Evolutionary conservation across 106 monocot species (phyloP), one percentile per base, ranked within the genome.

Genomic region (Alisma plantagoaquatica): DNA sequence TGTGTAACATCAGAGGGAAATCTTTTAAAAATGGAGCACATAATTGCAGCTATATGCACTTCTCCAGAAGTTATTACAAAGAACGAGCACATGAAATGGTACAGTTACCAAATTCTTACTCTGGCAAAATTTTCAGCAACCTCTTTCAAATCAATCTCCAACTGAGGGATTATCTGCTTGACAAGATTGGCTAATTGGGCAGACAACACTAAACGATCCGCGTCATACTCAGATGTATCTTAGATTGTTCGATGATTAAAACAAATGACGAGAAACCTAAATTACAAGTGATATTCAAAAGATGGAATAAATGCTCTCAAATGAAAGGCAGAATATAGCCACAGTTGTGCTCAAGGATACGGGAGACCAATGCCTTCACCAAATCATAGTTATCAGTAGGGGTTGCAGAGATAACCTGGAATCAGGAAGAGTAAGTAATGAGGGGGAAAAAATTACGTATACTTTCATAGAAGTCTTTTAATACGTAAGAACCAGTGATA

Each of bases 121-220:
- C 82, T 98, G 38, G 96, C 81, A 45, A 98, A 98, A 27, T 56
- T 79, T 27, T 82, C 60, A 48, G 81, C 29, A 27, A 73, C 67
- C 56, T 89, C 82, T 41, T 81, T 89, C 31, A 98, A 22, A 26
- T 79, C 53, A 35, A 85, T 65, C 14, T 82, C 77, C 35, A 72
- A 2, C 31, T 38, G 68, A 60, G 89, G 76, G 59, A 98, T 70
- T 2, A 98, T 67, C 69, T 89, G 48, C 6, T 70, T 84, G 52
- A 98, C 75, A 27, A 89, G 76, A 57, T 98, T 98, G 49, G 96
- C 89, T 81, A 89, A 85, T 62, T 98, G 89, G 27, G 89, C 84
- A 67, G 81, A 98, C 23, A 85, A 31, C 23, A 98, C 68, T 33
- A 89, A 62, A 62, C 82, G 81, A 30, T 85, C 65, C 64, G 84